A percentile compares a stretch with the other conserved stretches of the same genome.
These are phyloP conservation scores for Amylostereum areolatum DNA, from an alignment of 1,284 basidiomycete species.

Conservation along the genomic window DNA sequence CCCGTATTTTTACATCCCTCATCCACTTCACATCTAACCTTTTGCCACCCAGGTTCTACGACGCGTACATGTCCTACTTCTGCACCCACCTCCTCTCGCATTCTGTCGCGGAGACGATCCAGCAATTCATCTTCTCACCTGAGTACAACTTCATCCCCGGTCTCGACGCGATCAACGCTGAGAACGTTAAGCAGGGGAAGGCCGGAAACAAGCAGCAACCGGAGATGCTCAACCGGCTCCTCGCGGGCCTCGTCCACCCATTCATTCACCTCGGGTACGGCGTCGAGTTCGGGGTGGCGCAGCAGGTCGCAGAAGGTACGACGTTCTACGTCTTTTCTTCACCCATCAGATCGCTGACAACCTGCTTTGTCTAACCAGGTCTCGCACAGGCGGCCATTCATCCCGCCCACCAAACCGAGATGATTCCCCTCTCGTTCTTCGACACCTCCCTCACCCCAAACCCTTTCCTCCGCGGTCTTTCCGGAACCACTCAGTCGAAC, in stretches of 20 bases:
- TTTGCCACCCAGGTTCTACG: constrained; percentile 42
- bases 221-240: constrained; percentile 55
- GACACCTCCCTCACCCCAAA: constrained; percentile 6
- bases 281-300: constrained; percentile 54
- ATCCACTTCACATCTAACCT: neutral
- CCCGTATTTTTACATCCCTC: neutral
- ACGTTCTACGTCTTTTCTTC: neutral
- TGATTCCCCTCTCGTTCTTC: constrained; percentile 24
- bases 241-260: constrained; percentile 57
- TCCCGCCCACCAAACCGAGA: constrained; percentile 11
- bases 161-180: constrained; percentile 1
- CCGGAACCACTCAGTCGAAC: neutral
- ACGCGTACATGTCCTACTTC: constrained; percentile 56
- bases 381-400: constrained; percentile 31
- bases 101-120: constrained; percentile 36
- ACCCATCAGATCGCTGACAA: neutral
- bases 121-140: constrained; percentile 53
- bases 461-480: neutral
- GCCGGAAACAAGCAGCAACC: constrained; percentile 30
- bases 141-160: constrained; percentile 33
- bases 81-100: constrained; percentile 34
- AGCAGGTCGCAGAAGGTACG: constrained; percentile 59
- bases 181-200: constrained; percentile 8
- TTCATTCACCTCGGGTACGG: constrained; percentile 63
- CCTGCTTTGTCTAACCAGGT: constrained; percentile 16